Evolutionary conservation across 2,329 filamentous ascomycete genomes (phyloP).

Genomic region (Cordyceps javanica): DNA sequence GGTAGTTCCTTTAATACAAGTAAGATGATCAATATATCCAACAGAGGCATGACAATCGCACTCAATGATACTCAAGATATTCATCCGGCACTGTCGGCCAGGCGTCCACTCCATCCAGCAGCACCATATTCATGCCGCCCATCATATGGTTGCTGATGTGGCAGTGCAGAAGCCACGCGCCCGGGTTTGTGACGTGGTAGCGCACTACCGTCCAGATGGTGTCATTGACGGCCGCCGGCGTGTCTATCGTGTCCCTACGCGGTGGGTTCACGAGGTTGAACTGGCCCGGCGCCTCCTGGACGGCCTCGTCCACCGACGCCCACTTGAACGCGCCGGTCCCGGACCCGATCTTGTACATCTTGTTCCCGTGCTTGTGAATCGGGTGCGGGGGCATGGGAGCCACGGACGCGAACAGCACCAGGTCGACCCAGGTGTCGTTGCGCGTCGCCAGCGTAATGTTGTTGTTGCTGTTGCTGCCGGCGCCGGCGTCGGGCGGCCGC

Average conservation of each 20-base stretch:
- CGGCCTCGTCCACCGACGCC: conserved; percentile 46
- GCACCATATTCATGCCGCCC: conserved; percentile 49
- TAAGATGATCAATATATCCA: no score
- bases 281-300: conserved; percentile 34
- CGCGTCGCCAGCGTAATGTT: conserved; percentile 44
- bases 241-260: conserved; percentile 37
- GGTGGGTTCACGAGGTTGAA: conserved; percentile 55
- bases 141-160: conserved; percentile 44
- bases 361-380: conserved; percentile 59
- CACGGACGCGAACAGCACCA: conserved; percentile 41
- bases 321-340: conserved; percentile 47
- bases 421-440: conserved; percentile 47
- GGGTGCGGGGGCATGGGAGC: conserved; percentile 47
- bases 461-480: conserved; percentile 18
- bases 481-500: conserved; percentile 19
- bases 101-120: conserved; percentile 41
- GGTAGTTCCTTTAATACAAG: neutral
- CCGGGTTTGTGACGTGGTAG: conserved; percentile 47
- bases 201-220: conserved; percentile 42
- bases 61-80: conserved; percentile 22
- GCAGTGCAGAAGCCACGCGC: conserved; percentile 45
- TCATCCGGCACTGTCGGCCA: conserved; percentile 36
- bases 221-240: conserved; percentile 18
- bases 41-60: no score
- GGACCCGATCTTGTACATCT: conserved; percentile 50